Percentiles rank a stretch among this genome's conserved stretches.
Evolutionary conservation across 83 land plant species (phyloP).

Genomic region (Thuja plicata): DNA sequence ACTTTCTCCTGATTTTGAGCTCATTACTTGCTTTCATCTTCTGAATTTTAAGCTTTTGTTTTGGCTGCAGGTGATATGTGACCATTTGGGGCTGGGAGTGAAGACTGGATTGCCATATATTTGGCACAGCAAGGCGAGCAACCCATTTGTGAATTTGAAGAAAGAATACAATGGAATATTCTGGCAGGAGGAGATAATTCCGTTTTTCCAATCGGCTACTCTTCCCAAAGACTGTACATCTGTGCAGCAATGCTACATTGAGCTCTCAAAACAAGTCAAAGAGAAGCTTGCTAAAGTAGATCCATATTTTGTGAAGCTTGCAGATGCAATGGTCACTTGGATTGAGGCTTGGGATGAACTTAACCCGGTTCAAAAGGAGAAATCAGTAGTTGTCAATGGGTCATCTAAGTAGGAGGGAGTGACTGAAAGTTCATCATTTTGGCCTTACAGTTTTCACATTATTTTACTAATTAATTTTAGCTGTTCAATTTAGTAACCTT

Average conservation of each 20-base stretch:
- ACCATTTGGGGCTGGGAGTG: conserved; percentile 53
- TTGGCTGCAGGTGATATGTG: conserved; percentile 38
- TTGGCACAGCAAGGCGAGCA: conserved; percentile 72
- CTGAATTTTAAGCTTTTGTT: neutral
- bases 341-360: conserved; percentile 78
- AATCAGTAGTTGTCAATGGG: neutral
- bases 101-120: conserved; percentile 70
- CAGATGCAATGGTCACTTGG: conserved; percentile 86
- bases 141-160: conserved; percentile 60
- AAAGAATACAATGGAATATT: conserved; percentile 64
- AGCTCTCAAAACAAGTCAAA: conserved; percentile 46
- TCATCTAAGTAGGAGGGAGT: neutral
- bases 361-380: conserved; percentile 21
- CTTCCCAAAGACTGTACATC: conserved; percentile 55
- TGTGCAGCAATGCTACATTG: conserved; percentile 56
- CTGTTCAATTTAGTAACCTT: neutral
- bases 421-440: neutral
- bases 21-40: neutral
- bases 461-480: neutral
- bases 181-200: conserved; percentile 70
- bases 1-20: neutral
- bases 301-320: conserved; percentile 63
- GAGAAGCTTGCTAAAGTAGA: conserved; percentile 43
- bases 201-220: conserved; percentile 46
- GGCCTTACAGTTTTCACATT: neutral